phyloP scores from a whole-genome alignment of 2,329 filamentous ascomycete species.

The Exutisphaerella laricina region DNA sequence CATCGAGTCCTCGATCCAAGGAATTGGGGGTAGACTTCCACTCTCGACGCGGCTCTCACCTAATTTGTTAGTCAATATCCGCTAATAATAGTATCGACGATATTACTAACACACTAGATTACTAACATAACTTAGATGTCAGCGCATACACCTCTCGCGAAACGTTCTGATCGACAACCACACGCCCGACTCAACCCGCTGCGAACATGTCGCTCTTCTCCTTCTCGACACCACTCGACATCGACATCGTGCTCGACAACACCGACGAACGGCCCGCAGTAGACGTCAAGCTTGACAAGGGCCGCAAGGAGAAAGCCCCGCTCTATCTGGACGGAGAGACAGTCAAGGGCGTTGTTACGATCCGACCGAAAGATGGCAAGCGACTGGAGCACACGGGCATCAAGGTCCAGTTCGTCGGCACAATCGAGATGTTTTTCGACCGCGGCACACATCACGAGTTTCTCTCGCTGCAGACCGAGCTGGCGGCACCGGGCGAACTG shows the following conservation, averaged over 20 bases:
- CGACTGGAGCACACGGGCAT: conserved; percentile 96
- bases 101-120: no score
- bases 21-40: no score
- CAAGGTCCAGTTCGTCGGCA: conserved; percentile 99
- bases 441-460: conserved; percentile 99
- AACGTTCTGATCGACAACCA: not conserved
- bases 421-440: conserved; percentile 99
- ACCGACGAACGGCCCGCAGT: conserved; percentile 91
- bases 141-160: no score
- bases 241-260: conserved; percentile 96
- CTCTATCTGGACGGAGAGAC: conserved; percentile 98
- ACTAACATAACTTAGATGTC: no score
- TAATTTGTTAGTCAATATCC: no score
- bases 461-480: conserved; percentile 91
- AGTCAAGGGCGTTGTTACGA: conserved; percentile 91
- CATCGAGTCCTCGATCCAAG: no score
- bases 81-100: no score
- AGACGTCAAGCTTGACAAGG: conserved; percentile 98
- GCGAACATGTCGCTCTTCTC: conserved; percentile 78
- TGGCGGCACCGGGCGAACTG: conserved; percentile 92
- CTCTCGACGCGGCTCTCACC: no score
- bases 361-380: conserved; percentile 96
- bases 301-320: conserved; percentile 90
- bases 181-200: not conserved
- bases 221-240: conserved; percentile 96